Evolutionary conservation across 163 green algal species (phyloP).

Genomic region (Picocystis sp.): DNA sequence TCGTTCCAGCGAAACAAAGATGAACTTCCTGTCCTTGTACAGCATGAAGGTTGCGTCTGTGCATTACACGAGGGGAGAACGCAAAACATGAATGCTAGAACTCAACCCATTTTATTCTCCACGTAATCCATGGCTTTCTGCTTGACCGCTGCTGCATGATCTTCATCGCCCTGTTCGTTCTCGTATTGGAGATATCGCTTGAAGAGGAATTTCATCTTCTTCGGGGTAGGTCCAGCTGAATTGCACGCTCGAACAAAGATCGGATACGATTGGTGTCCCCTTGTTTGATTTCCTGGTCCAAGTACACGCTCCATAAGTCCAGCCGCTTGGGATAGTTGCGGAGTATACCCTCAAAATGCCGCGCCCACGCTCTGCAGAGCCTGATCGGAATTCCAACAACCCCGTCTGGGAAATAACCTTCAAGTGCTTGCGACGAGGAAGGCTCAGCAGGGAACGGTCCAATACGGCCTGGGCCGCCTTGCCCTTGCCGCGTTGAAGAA

Average conservation of each 20-base stretch:
- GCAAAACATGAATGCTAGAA: no score
- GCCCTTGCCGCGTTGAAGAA: slow-evolving; percentile 25
- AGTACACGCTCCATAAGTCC: slow-evolving; percentile 91
- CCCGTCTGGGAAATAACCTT: slow-evolving; percentile 58
- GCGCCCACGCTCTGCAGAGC: slow-evolving; percentile 23
- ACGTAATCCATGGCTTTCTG: slow-evolving; percentile 64
- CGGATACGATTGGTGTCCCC: slow-evolving; percentile 44
- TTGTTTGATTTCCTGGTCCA: slow-evolving; percentile 81
- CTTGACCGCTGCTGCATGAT: slow-evolving; percentile 67
- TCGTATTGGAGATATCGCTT: slow-evolving; percentile 87
- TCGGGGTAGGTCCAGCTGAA: slow-evolving; percentile 62
- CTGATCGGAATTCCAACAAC: slow-evolving; percentile 58
- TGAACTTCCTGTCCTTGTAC: no score
- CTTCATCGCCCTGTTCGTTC: slow-evolving; percentile 45
- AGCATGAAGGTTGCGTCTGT: no score
- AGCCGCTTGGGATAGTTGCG: slow-evolving; percentile 78
- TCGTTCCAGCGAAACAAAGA: no score
- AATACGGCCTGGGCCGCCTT: slow-evolving; percentile 33
- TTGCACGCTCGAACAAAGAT: slow-evolving; percentile 76
- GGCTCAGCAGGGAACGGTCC: slow-evolving; percentile 41
- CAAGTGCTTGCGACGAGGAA: slow-evolving; percentile 82
- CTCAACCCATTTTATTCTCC: slow-evolving; percentile 8
- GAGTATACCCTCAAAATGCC: slow-evolving; percentile 73
- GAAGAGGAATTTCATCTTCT: slow-evolving; percentile 98
- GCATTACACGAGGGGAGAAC: no score